Conservation (phyloP, 768 basidiomycete genomes). For the Lentinula guzmanii region DNA sequence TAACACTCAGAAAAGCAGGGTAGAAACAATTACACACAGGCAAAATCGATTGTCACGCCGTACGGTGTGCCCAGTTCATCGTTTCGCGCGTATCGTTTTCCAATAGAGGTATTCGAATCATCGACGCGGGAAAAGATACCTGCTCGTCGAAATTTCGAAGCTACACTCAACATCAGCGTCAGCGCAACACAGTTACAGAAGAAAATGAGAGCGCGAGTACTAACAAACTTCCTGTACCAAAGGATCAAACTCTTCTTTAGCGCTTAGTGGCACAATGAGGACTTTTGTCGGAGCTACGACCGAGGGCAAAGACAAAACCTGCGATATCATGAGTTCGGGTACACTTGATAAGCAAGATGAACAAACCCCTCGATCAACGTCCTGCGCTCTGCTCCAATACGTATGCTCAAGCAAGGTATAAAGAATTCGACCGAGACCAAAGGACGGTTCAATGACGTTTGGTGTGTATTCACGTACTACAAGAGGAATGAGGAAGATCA, state of each 20-base stretch:
- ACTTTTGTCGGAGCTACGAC: slow-evolving; percentile 94
- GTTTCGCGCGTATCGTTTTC: slow-evolving; percentile 95
- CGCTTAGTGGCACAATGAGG: slow-evolving; percentile 80
- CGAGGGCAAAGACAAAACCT: slow-evolving; percentile 55
- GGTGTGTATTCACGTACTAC: slow-evolving; percentile 92
- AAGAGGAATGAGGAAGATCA: slow-evolving; percentile 9
- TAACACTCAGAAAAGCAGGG: slow-evolving; percentile 4
- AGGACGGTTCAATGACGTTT: slow-evolving; percentile 99
- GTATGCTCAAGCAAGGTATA: slow-evolving; percentile 93
- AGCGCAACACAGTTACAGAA: slow-evolving; percentile 88
- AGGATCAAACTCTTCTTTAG: slow-evolving; percentile 74
- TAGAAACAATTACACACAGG: slow-evolving; percentile 7
- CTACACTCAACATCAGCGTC: slow-evolving; percentile 37
- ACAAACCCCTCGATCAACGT: slow-evolving; percentile 83
- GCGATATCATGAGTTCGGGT: slow-evolving; percentile 62
- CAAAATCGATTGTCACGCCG: slow-evolving; percentile 58
- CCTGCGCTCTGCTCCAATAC: slow-evolving; percentile 93
- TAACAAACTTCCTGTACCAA: slow-evolving; percentile 90
- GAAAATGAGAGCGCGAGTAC: slow-evolving; percentile 76
- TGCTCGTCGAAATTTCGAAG: slow-evolving; percentile 77
- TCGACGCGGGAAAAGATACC: slow-evolving; percentile 83
- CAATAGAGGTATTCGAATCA: slow-evolving; percentile 79
- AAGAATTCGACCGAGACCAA: slow-evolving; percentile 94
- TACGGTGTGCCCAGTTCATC: slow-evolving; percentile 98
- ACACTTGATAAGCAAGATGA: not conserved